phyloP scores from a whole-genome alignment of 345 rosid genomes.

The Gossypioides kirkii region DNA sequence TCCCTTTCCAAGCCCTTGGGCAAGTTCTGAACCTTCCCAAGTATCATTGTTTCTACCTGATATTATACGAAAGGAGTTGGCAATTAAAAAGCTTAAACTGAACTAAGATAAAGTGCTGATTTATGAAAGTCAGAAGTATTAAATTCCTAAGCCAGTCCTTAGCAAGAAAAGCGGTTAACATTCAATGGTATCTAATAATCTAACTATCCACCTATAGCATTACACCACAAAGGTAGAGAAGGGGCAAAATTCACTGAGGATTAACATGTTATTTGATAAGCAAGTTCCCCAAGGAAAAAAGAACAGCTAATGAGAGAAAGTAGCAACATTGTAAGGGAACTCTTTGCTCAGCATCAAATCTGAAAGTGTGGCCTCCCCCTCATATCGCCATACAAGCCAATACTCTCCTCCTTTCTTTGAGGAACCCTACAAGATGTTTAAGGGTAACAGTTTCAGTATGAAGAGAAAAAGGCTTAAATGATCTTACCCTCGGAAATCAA shows the following conservation, averaged over 20 bases:
- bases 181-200: background rate
- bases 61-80: background rate
- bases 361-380: constrained; percentile 81
- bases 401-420: constrained; percentile 77
- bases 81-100: background rate
- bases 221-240: background rate
- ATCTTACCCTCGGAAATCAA: background rate
- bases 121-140: background rate
- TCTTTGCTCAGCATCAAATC: constrained; percentile 82
- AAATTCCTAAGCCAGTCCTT: background rate
- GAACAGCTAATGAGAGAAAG: constrained; percentile 7
- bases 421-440: constrained; percentile 49
- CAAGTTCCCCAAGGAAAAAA: background rate
- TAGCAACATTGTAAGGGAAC: constrained; percentile 85
- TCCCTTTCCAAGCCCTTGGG: constrained; percentile 88
- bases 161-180: background rate
- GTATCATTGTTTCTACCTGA: constrained; percentile 87
- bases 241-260: background rate
- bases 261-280: background rate
- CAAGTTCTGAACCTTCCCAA: constrained; percentile 68
- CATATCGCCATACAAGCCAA: constrained; percentile 89
- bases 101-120: background rate
- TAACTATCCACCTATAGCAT: background rate
- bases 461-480: background rate
- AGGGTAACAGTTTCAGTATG: constrained; percentile 10